Base-by-base conservation (phyloP, 805 yeast species). In the Clavispora phyllophila region DNA sequence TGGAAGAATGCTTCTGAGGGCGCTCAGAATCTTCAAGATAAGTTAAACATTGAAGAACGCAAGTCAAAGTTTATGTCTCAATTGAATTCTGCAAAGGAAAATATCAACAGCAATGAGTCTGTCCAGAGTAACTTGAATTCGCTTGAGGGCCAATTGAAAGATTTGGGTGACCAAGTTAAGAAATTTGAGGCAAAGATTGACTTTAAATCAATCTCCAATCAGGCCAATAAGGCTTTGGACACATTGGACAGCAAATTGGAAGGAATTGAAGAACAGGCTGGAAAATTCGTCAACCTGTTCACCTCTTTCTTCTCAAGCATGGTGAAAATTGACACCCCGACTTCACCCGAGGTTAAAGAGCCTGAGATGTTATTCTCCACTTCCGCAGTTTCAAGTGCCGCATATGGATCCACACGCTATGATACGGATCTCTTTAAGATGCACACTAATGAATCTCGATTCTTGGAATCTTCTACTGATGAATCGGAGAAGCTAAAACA, bases 201-300 rank as follows among this genome's bases (percentile, higher is more conserved):
- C 35, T 43, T 65, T n/a, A 42, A 53, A 17, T 47, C 48, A 18
- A 46, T 64, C 25, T 46, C 60, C n/a, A 33, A 36, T 4, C 66
- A 56, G 42, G 87, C 84, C 51, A 73, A 72, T 36, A 78, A 76
- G 28, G 71, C 70, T 40, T 67, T 89, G 39, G 90, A 87, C 48
- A 75, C 78, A 7, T 70, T 90, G 46, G 97, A 89, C 60, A 65
- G 76, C 8, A 49, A 81, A 51, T 68, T 90, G 36, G 96, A 86
- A 51, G 70, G 70, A 41, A 81, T 87, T 7, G 96, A 90, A 58
- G 76, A 74, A 40, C 63, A 73, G 25, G 90, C 95, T 0, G 76
- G 82, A 1, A 67, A 68, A n/a, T 80, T 76, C 53, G 78, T 80
- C 14, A 60, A 66, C 32, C 78, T 73, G 54, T 68, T 84, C 43